Evolutionary conservation across 352 stramenopile species (phyloP), one percentile per base, ranked within the genome.

Genomic region (Phytophthora citrophthora): DNA sequence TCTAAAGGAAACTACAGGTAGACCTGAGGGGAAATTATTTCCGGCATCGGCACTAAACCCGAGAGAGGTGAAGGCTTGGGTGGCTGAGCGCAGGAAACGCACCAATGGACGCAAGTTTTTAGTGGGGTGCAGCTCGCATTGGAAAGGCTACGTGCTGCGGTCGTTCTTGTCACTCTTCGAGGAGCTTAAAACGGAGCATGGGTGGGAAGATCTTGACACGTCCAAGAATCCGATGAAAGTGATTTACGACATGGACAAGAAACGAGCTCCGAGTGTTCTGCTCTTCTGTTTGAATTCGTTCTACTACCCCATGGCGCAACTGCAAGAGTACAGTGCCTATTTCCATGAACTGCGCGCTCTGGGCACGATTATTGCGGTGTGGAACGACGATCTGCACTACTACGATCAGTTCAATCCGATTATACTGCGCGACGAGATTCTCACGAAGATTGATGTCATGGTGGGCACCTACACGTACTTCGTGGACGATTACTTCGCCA

Each of bases 281-380:
- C 69, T 93, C 44, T 93, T 93, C 54, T 93, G 85, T 16, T 57
- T 93, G n/a, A 90, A 85, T 60, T 92, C 79, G 59, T 88, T 86
- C 61, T 73, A 79, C 34, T 82, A 86, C 41, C 77, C 74, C 11
- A 84, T 91, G 73, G 73, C 83, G 61, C 57, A 90, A 49, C 70
- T 93, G 31, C 76, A 89, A 45, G 52, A 86, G 23, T 72, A 90
- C 65, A 82, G 65, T 43, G 62, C 65, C 16, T 90, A 91, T 57
- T 93, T 93, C 53, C 80, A 88, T 23, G 73, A 90, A 41, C 54
- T 93, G 34, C 79, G 85, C 5, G 66, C 70, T 16, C 67, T 87
- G n/a, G 85, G 85, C 20, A 91, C 79, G 41, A 70, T 93, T 10
- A 73, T 93, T 34, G 68, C 86, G 9, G 71, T 92, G 15, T 93